Percentiles rank a stretch among this genome's conserved stretches.
Evolutionary conservation across 257 asterid genomes (phyloP).

Genomic region (Solanum boliviense): DNA sequence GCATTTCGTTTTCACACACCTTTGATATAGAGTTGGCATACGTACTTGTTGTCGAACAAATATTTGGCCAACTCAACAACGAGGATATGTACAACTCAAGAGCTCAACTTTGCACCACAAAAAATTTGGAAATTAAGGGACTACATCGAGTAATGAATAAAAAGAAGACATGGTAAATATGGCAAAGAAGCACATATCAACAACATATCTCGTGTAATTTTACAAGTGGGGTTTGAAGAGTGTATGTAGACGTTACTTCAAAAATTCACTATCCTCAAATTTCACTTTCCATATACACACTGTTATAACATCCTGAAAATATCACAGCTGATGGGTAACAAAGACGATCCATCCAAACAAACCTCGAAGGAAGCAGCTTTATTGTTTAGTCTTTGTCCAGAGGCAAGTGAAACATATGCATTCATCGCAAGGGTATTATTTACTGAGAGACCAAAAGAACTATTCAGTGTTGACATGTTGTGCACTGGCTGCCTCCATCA

Average conservation of each 20-base stretch:
- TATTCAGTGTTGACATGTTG: conserved; percentile 16
- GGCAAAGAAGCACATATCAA: not conserved
- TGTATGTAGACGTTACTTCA: accelerated
- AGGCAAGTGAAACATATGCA: not conserved
- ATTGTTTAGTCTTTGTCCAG: not conserved
- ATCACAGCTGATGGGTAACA: not conserved
- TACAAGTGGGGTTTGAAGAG: not conserved
- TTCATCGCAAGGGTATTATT: not conserved
- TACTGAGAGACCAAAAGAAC: not conserved
- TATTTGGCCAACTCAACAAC: not conserved
- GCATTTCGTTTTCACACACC: not conserved
- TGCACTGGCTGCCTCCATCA: conserved; percentile 82
- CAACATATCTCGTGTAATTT: not conserved
- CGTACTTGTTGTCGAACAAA: not conserved
- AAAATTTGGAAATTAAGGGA: not conserved
- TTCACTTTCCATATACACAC: not conserved
- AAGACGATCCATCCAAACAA: not conserved
- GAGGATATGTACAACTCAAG: not conserved
- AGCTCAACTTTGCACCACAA: not conserved
- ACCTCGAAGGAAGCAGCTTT: not conserved
- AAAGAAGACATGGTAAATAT: not conserved
- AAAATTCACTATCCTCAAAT: not conserved
- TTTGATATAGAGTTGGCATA: not conserved
- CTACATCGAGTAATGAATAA: not conserved
- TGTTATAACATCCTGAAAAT: not conserved